Evolutionary conservation across 2,329 filamentous ascomycete genomes (phyloP).

Genomic region (Cercospora brassicicola): DNA sequence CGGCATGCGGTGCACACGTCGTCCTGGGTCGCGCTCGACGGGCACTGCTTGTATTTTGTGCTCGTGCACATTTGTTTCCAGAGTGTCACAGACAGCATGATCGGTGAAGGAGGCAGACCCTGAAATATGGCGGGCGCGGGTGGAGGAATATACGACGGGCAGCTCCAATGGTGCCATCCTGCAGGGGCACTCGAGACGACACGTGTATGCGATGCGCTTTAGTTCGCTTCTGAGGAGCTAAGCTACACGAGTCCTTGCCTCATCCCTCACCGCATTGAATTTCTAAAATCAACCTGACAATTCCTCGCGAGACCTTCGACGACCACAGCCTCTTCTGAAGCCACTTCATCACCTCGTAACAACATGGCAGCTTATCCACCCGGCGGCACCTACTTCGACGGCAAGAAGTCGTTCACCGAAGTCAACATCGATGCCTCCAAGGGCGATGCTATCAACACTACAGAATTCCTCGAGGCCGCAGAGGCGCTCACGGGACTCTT

Average conservation of each 20-base stretch:
- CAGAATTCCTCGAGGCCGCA: slow-evolving; percentile 85
- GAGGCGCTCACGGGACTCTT: slow-evolving; percentile 86
- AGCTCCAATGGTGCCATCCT: not conserved
- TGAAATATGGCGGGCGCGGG: not conserved
- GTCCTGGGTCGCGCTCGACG: not conserved
- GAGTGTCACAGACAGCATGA: not conserved
- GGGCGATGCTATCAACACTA: slow-evolving; percentile 76
- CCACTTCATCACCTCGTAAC: not conserved
- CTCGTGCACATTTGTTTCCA: not conserved
- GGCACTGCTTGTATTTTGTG: not conserved
- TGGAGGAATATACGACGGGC: not conserved
- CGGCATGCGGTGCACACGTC: not conserved
- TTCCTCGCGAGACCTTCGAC: not conserved
- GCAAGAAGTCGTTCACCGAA: slow-evolving; percentile 79
- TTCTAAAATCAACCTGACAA: not conserved
- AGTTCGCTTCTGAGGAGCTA: not conserved
- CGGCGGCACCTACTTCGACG: slow-evolving; percentile 78
- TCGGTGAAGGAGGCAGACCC: not conserved
- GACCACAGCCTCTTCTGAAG: not conserved
- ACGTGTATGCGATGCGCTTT: not conserved
- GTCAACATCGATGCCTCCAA: slow-evolving; percentile 74
- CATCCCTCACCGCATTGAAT: slow-evolving; percentile 3
- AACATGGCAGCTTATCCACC: slow-evolving; percentile 37
- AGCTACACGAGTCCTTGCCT: slow-evolving; percentile 1
- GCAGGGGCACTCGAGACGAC: slow-evolving; percentile 7